Conservation (phyloP, 169 alveolate species). For the Cryptosporidium viatorum region DNA sequence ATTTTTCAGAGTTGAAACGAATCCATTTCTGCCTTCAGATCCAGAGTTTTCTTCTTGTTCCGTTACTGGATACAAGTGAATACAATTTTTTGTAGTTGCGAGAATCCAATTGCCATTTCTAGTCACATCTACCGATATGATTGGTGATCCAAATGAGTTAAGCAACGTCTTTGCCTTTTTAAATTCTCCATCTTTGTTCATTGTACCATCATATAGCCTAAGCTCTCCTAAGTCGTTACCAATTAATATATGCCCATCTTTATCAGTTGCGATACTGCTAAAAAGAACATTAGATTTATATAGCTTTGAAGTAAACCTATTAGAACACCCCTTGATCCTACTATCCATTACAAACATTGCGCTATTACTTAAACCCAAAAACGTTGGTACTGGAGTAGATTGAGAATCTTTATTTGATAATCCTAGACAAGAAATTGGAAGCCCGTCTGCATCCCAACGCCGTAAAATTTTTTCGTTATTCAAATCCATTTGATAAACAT, state of each 20-base stretch:
- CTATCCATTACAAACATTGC: slow-evolving; percentile 82
- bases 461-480: slow-evolving; percentile 76
- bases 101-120: slow-evolving; percentile 85
- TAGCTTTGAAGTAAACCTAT: slow-evolving; percentile 73
- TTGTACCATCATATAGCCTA: slow-evolving; percentile 81
- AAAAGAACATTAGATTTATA: slow-evolving; percentile 77
- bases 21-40: slow-evolving; percentile 74
- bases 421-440: slow-evolving; percentile 77
- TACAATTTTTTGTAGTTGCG: slow-evolving; percentile 81
- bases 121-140: slow-evolving; percentile 79
- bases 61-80: slow-evolving; percentile 80
- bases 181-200: slow-evolving; percentile 78
- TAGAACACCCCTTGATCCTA: slow-evolving; percentile 72
- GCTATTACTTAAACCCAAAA: slow-evolving; percentile 77
- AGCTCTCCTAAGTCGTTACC: slow-evolving; percentile 80
- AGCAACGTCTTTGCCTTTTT: slow-evolving; percentile 79
- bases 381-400: slow-evolving; percentile 69
- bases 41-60: slow-evolving; percentile 71
- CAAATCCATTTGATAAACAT: slow-evolving; percentile 80
- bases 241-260: slow-evolving; percentile 78
- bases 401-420: slow-evolving; percentile 77
- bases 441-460: slow-evolving; percentile 79
- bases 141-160: slow-evolving; percentile 77
- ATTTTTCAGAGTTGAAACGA: slow-evolving; percentile 77
- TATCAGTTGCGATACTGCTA: slow-evolving; percentile 79